Base-by-base conservation (phyloP, 805 yeast species). In the Wickerhamomyces queroliae region DNA sequence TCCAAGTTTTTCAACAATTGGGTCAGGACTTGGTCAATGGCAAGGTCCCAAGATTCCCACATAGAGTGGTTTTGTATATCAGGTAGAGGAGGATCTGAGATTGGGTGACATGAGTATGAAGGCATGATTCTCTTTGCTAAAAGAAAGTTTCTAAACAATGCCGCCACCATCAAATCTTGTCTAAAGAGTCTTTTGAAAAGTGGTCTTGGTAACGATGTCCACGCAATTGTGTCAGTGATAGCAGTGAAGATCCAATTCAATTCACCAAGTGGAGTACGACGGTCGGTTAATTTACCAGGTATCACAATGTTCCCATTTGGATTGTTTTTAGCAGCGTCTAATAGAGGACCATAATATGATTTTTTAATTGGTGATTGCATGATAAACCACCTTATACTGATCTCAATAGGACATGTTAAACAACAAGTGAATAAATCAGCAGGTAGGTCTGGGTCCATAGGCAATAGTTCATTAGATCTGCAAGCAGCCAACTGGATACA, bases 31-130 rank as follows among this genome's bases (percentile, higher is more conserved):
- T 93, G 97, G 58, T 93, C 98, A 30, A 93, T 82, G 0, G 99
- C 97, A 46, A 93, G 68, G 56, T 93, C 98, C 98, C 99, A 93
- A 0, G 96, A 82, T 43, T 88, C 93, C 99, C 99, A 93, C 86
- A 93, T 81, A 5, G 95, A 79, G 56, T 93, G 97, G 45, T 76
- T 74, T 35, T 85, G 78, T 6, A 81, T 76, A 39, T 88, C 93
- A 0, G 99, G 98, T 28, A 93, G 65, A 9, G 85, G 88, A 1
- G 99, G 99, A 46, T 88, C 95, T 15, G 96, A 87, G 3, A 90
- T 79, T 1, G 99, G 98, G 55, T 89, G 95, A 58, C 97, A 90
- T 43, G 90, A 89, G 49, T 84, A 80, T 51, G 83, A 80, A 3
- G 96, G 89, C 97, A 93, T 88, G 31, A 93, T 83, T 48, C 96